A percentile compares a stretch with the other conserved stretches of the same genome.
Conservation (phyloP, 305 asterid species). For the Solanum chacoense region DNA sequence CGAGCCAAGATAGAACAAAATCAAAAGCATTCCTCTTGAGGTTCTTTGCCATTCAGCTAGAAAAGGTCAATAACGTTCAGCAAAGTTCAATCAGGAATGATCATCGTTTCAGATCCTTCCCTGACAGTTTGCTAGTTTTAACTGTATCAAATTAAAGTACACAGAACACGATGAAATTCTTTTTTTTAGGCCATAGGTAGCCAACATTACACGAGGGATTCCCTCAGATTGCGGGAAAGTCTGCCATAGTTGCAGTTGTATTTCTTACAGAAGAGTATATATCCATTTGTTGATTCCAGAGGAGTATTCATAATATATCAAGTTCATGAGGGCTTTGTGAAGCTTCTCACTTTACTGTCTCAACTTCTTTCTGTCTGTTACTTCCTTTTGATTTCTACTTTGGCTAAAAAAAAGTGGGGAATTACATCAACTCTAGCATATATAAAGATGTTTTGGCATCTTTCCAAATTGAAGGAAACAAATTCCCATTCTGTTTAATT, state of each 20-base stretch:
- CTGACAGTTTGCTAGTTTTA: background rate
- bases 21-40: constrained; percentile 27
- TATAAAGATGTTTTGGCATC: background rate
- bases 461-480: background rate
- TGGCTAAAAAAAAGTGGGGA: background rate
- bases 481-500: background rate
- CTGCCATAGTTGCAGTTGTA: background rate
- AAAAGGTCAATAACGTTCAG: background rate
- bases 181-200: background rate
- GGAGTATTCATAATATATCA: background rate
- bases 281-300: background rate
- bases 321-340: background rate
- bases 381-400: background rate
- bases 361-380: background rate
- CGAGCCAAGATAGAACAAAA: constrained; percentile 47
- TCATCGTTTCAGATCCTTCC: background rate
- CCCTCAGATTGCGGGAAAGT: background rate
- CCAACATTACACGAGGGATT: background rate
- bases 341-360: background rate
- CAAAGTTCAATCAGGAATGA: background rate
- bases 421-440: background rate
- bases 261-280: background rate
- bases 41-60: background rate
- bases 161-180: background rate
- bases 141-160: background rate